phyloP scores from a whole-genome alignment of 2,329 filamentous ascomycete genomes.

The Pestalotiopsis fici region DNA sequence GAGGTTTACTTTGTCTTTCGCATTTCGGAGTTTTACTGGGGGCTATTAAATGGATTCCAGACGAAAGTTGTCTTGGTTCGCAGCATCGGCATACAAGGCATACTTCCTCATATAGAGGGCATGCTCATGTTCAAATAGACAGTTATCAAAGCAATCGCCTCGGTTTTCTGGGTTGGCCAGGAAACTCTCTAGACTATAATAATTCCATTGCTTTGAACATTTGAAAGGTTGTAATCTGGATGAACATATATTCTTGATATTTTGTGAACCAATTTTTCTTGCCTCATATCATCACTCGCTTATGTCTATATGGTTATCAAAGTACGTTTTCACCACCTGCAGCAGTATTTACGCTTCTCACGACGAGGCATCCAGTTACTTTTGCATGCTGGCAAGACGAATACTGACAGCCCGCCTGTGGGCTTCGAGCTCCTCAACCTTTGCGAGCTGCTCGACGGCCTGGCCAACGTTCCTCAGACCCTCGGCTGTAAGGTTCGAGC shows the following conservation, averaged over 20 bases:
- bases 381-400: constrained; percentile 68
- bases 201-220: no score
- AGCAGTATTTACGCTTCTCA: not conserved
- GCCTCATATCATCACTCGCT: not conserved
- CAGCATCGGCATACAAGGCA: no score
- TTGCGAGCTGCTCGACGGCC: constrained; percentile 93
- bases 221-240: no score
- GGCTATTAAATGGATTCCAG: no score
- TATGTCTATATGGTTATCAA: not conserved
- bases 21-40: no score
- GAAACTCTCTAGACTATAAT: no score
- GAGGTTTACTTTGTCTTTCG: no score
- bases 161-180: no score
- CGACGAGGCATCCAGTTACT: constrained; percentile 23
- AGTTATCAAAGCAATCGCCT: no score
- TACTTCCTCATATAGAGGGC: no score
- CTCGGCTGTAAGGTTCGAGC: constrained; percentile 82
- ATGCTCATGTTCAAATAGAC: no score
- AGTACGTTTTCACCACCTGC: not conserved
- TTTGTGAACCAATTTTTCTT: not conserved
- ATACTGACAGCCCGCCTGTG: constrained; percentile 90
- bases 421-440: constrained; percentile 92
- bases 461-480: constrained; percentile 82
- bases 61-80: no score
- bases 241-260: not conserved